Conservation (phyloP, 805 yeast species). For the Lipomyces orientalis region DNA sequence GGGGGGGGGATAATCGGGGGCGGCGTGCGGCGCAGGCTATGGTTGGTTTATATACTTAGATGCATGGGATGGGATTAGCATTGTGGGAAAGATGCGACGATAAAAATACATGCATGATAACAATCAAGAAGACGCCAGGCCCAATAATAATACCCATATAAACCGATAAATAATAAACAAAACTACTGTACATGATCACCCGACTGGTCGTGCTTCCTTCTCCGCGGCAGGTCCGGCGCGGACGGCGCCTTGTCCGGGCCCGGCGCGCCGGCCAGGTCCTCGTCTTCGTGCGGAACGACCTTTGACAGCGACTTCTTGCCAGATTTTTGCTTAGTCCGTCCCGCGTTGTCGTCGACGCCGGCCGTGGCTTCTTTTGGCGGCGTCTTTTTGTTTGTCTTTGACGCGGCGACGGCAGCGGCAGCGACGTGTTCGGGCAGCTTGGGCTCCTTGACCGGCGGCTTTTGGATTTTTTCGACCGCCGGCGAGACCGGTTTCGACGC, state of each 20-base stretch:
- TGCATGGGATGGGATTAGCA: too few relatives aligned
- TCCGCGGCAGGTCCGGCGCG: neutral
- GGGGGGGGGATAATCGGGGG: too few relatives aligned
- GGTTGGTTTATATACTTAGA: too few relatives aligned
- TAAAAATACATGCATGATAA: too few relatives aligned
- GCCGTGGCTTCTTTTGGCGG: neutral
- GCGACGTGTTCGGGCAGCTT: neutral
- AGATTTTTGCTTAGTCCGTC: neutral
- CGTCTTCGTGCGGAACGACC: neutral
- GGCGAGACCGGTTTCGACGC: neutral
- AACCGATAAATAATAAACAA: too few relatives aligned
- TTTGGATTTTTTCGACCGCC: neutral
- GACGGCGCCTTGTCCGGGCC: neutral
- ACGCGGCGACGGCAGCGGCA: neutral
- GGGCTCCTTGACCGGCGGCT: neutral
- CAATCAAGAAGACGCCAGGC: neutral
- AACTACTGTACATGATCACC: neutral
- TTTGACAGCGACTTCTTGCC: neutral
- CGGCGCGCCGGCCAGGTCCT: conserved; percentile 1
- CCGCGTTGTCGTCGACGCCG: neutral
- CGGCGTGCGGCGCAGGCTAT: too few relatives aligned
- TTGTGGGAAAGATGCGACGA: too few relatives aligned
- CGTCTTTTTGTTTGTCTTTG: neutral
- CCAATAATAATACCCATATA: neutral
- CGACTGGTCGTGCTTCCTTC: neutral